Percentiles rank a stretch among this genome's conserved stretches.
These are phyloP conservation scores for Neolentinus lepideus DNA, from an alignment of 1,284 basidiomycete genomes.

Conservation along the genomic window DNA sequence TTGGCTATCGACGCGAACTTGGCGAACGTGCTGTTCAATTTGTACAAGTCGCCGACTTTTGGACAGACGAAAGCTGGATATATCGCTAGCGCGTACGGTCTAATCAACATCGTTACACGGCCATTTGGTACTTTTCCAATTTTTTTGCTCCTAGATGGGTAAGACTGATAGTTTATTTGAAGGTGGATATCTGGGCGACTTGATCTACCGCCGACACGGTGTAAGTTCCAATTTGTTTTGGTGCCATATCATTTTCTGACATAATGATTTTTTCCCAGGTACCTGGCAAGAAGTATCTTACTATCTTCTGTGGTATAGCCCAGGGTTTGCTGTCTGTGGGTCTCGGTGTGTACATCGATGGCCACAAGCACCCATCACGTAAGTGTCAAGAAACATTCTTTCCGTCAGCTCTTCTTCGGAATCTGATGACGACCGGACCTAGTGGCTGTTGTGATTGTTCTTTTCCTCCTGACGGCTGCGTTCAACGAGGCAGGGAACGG, in stretches of 20 bases:
- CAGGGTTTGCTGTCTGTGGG: slow-evolving; percentile 43
- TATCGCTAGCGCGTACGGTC: slow-evolving; percentile 37
- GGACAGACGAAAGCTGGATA: slow-evolving; percentile 48
- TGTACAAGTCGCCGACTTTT: slow-evolving; percentile 28
- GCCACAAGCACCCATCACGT: slow-evolving; percentile 17
- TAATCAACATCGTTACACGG: slow-evolving; percentile 47
- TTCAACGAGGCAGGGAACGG: slow-evolving; percentile 45
- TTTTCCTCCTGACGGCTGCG: slow-evolving; percentile 27
- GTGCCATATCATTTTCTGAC: neutral
- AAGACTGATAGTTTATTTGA: neutral
- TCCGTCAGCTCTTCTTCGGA: neutral
- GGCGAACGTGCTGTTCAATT: slow-evolving; percentile 37
- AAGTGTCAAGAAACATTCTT: slow-evolving; percentile 2
- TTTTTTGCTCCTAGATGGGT: too few relatives aligned
- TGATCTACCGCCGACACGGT: slow-evolving; percentile 39
- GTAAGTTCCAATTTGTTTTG: slow-evolving; percentile 8
- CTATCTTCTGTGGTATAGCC: slow-evolving; percentile 33
- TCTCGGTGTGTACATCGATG: slow-evolving; percentile 38
- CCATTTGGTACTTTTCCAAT: slow-evolving; percentile 34
- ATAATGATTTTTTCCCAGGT: slow-evolving; percentile 1
- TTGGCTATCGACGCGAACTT: slow-evolving; percentile 52
- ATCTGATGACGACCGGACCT: neutral
- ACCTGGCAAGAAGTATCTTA: slow-evolving; percentile 45
- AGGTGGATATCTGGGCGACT: slow-evolving; percentile 47
- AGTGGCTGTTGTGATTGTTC: slow-evolving; percentile 20